These are phyloP conservation scores for Nannochloropsis gaditana DNA, from an alignment of 108 stramenopile species.

Conservation along the genomic window DNA sequence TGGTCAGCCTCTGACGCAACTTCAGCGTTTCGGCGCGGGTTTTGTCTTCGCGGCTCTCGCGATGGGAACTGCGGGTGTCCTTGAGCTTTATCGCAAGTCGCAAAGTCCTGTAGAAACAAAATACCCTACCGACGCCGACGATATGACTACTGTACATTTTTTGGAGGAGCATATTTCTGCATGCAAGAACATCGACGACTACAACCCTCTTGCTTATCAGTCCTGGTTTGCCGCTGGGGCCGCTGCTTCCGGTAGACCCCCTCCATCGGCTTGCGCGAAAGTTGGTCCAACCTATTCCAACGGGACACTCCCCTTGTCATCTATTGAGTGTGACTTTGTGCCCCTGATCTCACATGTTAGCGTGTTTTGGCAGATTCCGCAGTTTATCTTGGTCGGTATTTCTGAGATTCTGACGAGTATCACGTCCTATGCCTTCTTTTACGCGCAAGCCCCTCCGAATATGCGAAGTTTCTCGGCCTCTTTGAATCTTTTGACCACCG, in stretches of 20 bases:
- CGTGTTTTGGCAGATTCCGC: conserved; percentile 55
- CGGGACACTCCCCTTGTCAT: conserved; percentile 35
- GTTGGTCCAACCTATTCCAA: conserved; percentile 18
- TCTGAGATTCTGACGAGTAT: conserved; percentile 51
- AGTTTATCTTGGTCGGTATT: conserved; percentile 50
- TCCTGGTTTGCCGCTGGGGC: conserved; percentile 19
- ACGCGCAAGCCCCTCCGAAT: conserved; percentile 46
- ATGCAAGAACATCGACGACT: conserved; percentile 29
- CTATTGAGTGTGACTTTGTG: conserved; percentile 42
- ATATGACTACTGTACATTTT: not conserved
- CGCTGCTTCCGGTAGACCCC: not conserved
- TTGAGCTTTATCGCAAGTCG: conserved; percentile 37
- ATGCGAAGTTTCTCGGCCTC: conserved; percentile 52
- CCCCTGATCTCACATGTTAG: conserved; percentile 41
- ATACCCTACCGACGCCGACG: not conserved
- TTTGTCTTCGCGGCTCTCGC: conserved; percentile 44
- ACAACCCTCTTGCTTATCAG: conserved; percentile 31
- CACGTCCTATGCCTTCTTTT: conserved; percentile 56
- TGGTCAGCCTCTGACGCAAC: conserved; percentile 26
- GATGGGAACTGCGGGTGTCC: conserved; percentile 45
- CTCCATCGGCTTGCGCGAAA: conserved; percentile 13
- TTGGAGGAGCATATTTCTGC: conserved; percentile 22
- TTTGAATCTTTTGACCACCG: conserved; percentile 50
- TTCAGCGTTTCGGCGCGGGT: conserved; percentile 42
- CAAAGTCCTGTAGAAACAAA: conserved; percentile 2